Evolutionary conservation across 2,329 filamentous ascomycete genomes (phyloP).

Genomic region (Aureobasidium sp.): DNA sequence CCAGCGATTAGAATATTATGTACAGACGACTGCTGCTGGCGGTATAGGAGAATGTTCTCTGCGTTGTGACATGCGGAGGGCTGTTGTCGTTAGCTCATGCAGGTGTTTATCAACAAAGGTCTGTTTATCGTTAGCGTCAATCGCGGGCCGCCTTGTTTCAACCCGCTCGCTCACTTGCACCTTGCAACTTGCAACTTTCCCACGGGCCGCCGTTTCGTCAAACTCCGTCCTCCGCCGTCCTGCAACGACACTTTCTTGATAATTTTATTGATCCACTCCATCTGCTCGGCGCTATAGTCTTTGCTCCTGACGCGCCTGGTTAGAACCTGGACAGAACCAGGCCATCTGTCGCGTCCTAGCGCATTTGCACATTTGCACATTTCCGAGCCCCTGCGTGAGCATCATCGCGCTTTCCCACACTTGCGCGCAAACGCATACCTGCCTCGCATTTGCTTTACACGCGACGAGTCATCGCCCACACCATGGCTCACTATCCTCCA

Average conservation of each 20-base stretch:
- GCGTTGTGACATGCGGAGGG: not conserved
- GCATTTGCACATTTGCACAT: not conserved
- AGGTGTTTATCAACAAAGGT: conserved; percentile 11
- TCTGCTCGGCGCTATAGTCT: not conserved
- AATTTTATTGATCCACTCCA: not conserved
- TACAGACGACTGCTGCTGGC: conserved; percentile 3
- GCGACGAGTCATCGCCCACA: not conserved
- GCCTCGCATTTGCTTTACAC: not conserved
- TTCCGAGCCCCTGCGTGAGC: not conserved
- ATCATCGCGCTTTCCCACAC: conserved; percentile 5
- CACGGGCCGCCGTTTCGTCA: not conserved
- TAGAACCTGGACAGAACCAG: not conserved
- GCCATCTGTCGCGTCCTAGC: not conserved
- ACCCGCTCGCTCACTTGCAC: not conserved
- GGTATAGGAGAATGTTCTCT: not conserved
- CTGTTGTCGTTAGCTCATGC: conserved; percentile 7
- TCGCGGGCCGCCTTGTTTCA: conserved; percentile 4
- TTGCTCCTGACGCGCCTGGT: not conserved
- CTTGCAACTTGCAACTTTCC: not conserved
- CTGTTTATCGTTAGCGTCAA: conserved; percentile 14
- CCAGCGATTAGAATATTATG: not conserved
- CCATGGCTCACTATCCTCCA: conserved; percentile 9
- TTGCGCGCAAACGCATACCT: not conserved
- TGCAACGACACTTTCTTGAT: not conserved
- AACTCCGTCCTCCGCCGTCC: not conserved